phyloP scores from a whole-genome alignment of 2,329 filamentous ascomycete species.

The Colletotrichum melonis region DNA sequence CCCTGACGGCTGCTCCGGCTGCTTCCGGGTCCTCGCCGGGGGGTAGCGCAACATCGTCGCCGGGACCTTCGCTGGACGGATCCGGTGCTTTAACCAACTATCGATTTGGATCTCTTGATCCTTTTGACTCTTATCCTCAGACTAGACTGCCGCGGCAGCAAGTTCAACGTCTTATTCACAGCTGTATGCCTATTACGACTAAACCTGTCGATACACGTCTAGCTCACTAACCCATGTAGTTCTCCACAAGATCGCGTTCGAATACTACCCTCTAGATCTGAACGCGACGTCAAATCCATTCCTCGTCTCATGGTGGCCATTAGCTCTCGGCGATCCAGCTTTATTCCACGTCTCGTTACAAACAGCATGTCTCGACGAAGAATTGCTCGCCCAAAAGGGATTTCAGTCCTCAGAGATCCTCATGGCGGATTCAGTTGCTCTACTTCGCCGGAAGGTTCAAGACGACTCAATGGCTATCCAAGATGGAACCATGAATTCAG shows the following conservation, averaged over 20 bases:
- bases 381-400: slow-evolving; percentile 61
- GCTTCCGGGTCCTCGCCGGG: slow-evolving; percentile 8
- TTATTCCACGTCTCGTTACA: slow-evolving; percentile 70
- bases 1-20: slow-evolving; percentile 47
- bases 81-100: slow-evolving; percentile 39
- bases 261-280: slow-evolving; percentile 69
- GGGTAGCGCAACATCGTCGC: background rate
- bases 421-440: slow-evolving; percentile 66
- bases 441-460: slow-evolving; percentile 62
- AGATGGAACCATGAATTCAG: slow-evolving; percentile 66
- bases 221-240: slow-evolving; percentile 51
- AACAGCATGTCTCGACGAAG: slow-evolving; percentile 67
- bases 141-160: slow-evolving; percentile 62
- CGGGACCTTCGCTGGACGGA: background rate
- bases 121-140: slow-evolving; percentile 66
- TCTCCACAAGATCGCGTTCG: slow-evolving; percentile 67
- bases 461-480: slow-evolving; percentile 59
- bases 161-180: slow-evolving; percentile 66
- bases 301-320: slow-evolving; percentile 69
- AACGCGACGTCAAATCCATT: slow-evolving; percentile 66
- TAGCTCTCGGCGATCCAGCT: slow-evolving; percentile 65
- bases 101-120: slow-evolving; percentile 56
- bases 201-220: background rate
- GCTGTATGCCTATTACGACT: slow-evolving; percentile 54
- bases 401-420: slow-evolving; percentile 65